These are phyloP conservation scores for Corniculantispora saksenae DNA, from an alignment of 2,329 filamentous ascomycete species.

Conservation along the genomic window DNA sequence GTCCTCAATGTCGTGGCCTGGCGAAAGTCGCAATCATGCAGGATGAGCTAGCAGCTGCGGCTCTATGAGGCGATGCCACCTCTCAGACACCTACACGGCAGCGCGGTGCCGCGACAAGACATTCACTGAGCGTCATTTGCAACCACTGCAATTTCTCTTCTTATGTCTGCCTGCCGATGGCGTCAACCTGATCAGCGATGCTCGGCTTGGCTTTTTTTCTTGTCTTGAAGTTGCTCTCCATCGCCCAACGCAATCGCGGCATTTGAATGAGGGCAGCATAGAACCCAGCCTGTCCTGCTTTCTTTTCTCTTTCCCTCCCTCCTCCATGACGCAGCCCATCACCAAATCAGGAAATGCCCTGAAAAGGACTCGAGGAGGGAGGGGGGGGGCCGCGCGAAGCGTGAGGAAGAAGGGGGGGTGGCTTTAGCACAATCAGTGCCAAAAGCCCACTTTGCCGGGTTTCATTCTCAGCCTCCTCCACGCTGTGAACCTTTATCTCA, in stretches of 20 bases:
- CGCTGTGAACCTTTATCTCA: constrained; percentile 9
- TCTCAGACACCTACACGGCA: constrained; percentile 6
- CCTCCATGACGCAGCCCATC: not conserved
- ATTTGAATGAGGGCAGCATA: not conserved
- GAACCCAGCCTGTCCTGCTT: not conserved
- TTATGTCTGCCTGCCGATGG: not conserved
- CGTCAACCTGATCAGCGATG: not conserved
- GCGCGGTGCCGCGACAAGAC: constrained; percentile 2
- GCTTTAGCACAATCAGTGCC: constrained; percentile 16
- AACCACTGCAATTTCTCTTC: not conserved
- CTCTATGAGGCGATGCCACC: not conserved
- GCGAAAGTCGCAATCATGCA: not conserved
- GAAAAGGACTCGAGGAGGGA: not conserved
- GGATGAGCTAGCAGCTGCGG: not conserved
- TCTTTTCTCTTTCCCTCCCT: not conserved
- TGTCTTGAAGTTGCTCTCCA: not conserved
- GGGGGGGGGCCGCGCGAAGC: not conserved
- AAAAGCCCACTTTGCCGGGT: constrained; percentile 10
- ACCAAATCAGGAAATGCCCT: not conserved
- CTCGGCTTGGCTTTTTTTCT: not conserved
- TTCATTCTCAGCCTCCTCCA: constrained; percentile 14
- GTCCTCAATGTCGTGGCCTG: not conserved
- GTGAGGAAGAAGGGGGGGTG: not conserved
- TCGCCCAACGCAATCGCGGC: not conserved
- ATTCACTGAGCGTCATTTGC: not conserved